Evolutionary conservation across 1,139 yeast species (phyloP).

Genomic region (Saccharomycopsis hybrid): DNA sequence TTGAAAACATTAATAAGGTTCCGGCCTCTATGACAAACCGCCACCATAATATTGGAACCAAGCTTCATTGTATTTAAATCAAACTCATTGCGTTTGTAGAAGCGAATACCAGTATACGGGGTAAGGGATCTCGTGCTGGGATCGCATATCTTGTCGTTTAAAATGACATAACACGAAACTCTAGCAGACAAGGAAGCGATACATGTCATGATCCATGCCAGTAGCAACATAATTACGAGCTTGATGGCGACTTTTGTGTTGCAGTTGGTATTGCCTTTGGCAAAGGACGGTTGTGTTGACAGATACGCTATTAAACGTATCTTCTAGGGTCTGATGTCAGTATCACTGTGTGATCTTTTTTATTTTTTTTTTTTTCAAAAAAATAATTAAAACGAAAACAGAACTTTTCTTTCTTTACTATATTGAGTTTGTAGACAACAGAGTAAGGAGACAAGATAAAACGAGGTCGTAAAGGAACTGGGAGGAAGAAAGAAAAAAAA

Average conservation of each 20-base stretch:
- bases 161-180: slow-evolving; percentile 4
- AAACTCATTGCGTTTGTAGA: slow-evolving; percentile 13
- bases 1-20: slow-evolving; percentile 4
- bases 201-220: neutral
- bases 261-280: too few relatives aligned
- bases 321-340: too few relatives aligned
- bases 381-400: too few relatives aligned
- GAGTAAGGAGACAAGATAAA: too few relatives aligned
- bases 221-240: neutral
- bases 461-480: too few relatives aligned
- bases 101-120: slow-evolving; percentile 18
- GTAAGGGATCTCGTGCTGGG: slow-evolving; percentile 6
- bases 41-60: slow-evolving; percentile 4
- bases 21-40: slow-evolving; percentile 15
- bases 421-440: too few relatives aligned
- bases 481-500: too few relatives aligned
- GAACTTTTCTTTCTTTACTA: too few relatives aligned
- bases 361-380: too few relatives aligned
- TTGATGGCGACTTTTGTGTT: neutral
- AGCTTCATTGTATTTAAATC: neutral
- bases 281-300: too few relatives aligned
- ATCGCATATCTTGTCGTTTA: slow-evolving; percentile 18
- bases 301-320: too few relatives aligned
- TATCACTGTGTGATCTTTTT: too few relatives aligned
- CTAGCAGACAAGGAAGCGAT: neutral